These are phyloP conservation scores for Solanum appendiculatum DNA, from an alignment of 257 asterid species.

Conservation along the genomic window DNA sequence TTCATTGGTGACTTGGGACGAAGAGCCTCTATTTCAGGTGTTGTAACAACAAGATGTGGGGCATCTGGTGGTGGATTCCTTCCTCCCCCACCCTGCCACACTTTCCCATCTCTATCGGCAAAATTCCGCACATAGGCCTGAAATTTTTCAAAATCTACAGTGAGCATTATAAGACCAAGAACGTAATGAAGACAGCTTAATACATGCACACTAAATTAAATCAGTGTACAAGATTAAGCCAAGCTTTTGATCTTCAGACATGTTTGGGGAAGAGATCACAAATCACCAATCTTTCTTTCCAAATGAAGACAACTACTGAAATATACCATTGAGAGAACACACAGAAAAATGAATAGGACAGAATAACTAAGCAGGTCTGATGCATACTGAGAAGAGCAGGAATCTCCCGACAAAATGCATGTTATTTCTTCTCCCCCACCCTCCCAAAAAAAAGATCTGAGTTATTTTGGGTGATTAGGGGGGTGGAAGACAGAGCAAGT, in stretches of 20 bases:
- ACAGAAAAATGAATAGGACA: background rate
- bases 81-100: slow-evolving; percentile 94
- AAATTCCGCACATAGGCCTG: slow-evolving; percentile 64
- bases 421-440: background rate
- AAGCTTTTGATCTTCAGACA: background rate
- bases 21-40: slow-evolving; percentile 84
- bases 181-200: background rate
- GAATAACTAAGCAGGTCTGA: background rate
- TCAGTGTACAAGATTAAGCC: background rate
- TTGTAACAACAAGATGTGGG: slow-evolving; percentile 87
- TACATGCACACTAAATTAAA: background rate
- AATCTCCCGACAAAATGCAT: background rate
- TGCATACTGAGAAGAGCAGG: background rate
- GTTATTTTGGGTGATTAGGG: background rate
- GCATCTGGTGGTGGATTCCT: slow-evolving; percentile 98
- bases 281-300: background rate
- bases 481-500: background rate
- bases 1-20: slow-evolving; percentile 99
- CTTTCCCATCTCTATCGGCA: slow-evolving; percentile 84
- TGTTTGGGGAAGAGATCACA: background rate
- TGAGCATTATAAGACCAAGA: background rate
- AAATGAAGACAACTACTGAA: background rate
- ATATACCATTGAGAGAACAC: background rate
- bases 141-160: slow-evolving; percentile 3
- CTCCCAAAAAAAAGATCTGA: background rate